Evolutionary conservation across 495 filamentous ascomycete species (phyloP), one percentile per base, ranked within the genome.

Genomic region (Tuber aestivum): DNA sequence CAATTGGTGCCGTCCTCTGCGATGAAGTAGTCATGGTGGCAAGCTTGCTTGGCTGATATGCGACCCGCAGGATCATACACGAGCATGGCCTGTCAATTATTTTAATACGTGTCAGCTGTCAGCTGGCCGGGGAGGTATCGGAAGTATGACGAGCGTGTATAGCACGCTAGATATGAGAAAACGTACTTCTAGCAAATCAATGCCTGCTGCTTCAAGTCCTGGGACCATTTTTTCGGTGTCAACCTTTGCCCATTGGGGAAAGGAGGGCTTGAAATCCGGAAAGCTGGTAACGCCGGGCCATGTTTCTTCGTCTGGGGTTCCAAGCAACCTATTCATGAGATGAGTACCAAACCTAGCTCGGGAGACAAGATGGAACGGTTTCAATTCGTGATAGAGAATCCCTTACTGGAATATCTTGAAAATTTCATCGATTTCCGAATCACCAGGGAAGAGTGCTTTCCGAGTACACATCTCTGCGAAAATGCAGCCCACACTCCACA

Each of bases 391-490:
- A 45, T 38, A 38, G 75, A 38, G 45, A 56, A 41, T 68, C 70
- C 84, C 89, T 79, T 86, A 95, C 94, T 91, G 89, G 90, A 99
- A 99, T 80, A 98, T 99, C 86, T 97, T 98, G 88, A 98, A 98
- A 81, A 99, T 98, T 86, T 99, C 96, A 81, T 99, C 95, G 85
- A 99, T 98, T 84, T 99, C 95, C 3, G 94, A 97, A 84, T 99
- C 96, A 50, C 95, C 95, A 40, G 95, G 95, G 88, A 99, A 98
- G 20, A 98, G 86, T 9, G 95, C 94, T 85, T 97, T 98, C 81
- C 94, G 92, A 23, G 96, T 99, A 87, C 94, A 97, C 96, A 99
- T 98, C 85, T 99, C 95, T 21, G 96, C 95, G 84, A 99, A 99
- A 85, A 99, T 99, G 83, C 95, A 97, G 65, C 95, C 95, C 72